Base-by-base conservation (phyloP, 129 eudicot genomes). In the Artemisia annua region DNA sequence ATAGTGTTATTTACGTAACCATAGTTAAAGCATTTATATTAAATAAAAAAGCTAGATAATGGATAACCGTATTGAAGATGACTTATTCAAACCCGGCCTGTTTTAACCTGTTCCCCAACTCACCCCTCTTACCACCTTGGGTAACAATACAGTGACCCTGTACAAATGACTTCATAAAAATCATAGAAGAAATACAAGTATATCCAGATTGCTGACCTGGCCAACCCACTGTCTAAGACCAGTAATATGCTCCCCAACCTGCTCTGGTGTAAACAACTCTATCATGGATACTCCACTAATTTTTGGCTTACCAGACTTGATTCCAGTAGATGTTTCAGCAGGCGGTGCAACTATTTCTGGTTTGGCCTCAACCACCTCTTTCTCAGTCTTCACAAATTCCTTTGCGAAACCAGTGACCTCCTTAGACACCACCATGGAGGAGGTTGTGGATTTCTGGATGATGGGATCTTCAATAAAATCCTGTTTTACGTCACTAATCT, bases 151-250 rank as follows among this genome's bases (percentile, higher is more conserved):
- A 60, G 30, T 60, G 44, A 60, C 65, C 65, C 28, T 56, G 61
- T 26, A 26, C 15, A 12, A 60, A 60, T 60, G 18, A 60, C 44
- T 12, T 3, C 64, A 58, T 58, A 19, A 22, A 58, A 30, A 60
- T 56, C 13, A 26, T 56, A 56, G 11, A 7, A 22, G 22, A 18
- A 56, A 56, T 56, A 26, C 35, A 10, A 24, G 17, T 16, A 78
- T 39, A 70, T 35, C 16, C 35, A 50, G 19, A 60, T 59, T 24
- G 18, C 89, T 61, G 67, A 93, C 98, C 98, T 93, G 98, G 81
- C 98, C 98, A 49, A 93, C 89, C 98, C 98, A 93, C 84, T 81
- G 97, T 69, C 97, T 85, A 71, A 93, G 97, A 79, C 98, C 91
- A 9, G 53, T 77, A 59, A 93, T 93, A 74, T 93, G 98, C 84